Evolutionary conservation across 495 filamentous ascomycete species (phyloP), one percentile per base, ranked within the genome.

Genomic region (Diplogelasinospora grovesii): DNA sequence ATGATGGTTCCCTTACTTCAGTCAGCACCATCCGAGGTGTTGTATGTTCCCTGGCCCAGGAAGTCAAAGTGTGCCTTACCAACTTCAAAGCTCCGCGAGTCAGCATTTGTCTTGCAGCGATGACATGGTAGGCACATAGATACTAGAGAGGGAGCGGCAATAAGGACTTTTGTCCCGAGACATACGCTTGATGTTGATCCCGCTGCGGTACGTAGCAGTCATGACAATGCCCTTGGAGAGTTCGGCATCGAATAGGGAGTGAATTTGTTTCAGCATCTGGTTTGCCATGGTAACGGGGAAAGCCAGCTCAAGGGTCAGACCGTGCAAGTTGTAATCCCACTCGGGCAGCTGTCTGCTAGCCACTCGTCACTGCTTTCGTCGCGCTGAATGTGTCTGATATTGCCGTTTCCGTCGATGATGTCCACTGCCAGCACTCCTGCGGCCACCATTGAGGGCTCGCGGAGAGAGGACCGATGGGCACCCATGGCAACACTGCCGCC

Each of bases 1-100:
- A 73, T 73, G 41, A 73, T 71, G 15, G 63, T 64, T 2, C 69
- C 69, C 36, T 69, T 68, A 14, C 43, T 60, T 68, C 68, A 73
- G 45, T 70, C 66, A 18, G 50, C 64, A 22, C 54, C 57, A 32
- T 65, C 66, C 15, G 59, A 54, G 10, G 65, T 70, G 44, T 65
- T 63, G 41, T 65, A 65, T 3, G 67, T 69, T 22, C 63, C 63
- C 47, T 73, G 69, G n/a, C 69, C 68, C 9, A 73, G 50, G 28
- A 73, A 51, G 34, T 73, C 68, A 34, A 59, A 69, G 43, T 71
- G 68, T 0, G 68, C 40, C 39, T 55, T 64, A 30, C 69, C 69
- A 25, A 73, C 51, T 54, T 18, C 16, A 4, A 13, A 4, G n/a
- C n/a, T n/a, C 1, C 5, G 4, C 4, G 19, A 29, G 33, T 39